These are phyloP conservation scores for Hypomontagnella submonticulosa DNA, from an alignment of 495 filamentous ascomycete genomes.

Conservation along the genomic window DNA sequence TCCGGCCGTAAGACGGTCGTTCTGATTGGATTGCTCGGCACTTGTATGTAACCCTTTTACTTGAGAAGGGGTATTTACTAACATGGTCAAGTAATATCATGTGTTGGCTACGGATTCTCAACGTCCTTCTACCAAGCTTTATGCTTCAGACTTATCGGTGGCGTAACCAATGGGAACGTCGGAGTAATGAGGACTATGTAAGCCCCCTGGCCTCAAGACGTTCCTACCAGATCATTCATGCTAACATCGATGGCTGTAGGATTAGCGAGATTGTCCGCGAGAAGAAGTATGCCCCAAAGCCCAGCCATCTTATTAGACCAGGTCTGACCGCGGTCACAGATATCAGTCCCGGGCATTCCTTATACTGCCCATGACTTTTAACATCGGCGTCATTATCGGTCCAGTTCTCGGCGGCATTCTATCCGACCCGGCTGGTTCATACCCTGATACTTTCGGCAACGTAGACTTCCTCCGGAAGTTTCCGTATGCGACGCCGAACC, in stretches of 20 bases:
- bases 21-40: slow-evolving; percentile 78
- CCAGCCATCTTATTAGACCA: no score
- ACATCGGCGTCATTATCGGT: slow-evolving; percentile 81
- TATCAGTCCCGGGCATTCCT: slow-evolving; percentile 74
- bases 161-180: slow-evolving; percentile 83
- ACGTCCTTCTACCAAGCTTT: slow-evolving; percentile 76
- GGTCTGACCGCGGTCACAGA: slow-evolving; percentile 41
- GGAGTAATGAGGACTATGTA: slow-evolving; percentile 83
- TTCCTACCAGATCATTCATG: not conserved
- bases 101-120: slow-evolving; percentile 84
- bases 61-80: not conserved
- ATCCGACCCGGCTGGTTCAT: slow-evolving; percentile 77
- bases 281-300: slow-evolving; percentile 56
- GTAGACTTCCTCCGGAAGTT: slow-evolving; percentile 73
- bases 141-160: slow-evolving; percentile 77
- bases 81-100: slow-evolving; percentile 64
- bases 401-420: slow-evolving; percentile 78
- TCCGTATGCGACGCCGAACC: slow-evolving; percentile 80
- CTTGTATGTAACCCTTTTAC: slow-evolving; percentile 49
- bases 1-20: slow-evolving; percentile 81
- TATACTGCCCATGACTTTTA: slow-evolving; percentile 79
- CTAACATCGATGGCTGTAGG: slow-evolving; percentile 45
- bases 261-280: slow-evolving; percentile 82
- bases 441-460: slow-evolving; percentile 74
- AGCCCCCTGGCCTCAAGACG: slow-evolving; percentile 13